Conservation (phyloP, 352 stramenopile genomes). For the Phytophthora tentaculata region DNA sequence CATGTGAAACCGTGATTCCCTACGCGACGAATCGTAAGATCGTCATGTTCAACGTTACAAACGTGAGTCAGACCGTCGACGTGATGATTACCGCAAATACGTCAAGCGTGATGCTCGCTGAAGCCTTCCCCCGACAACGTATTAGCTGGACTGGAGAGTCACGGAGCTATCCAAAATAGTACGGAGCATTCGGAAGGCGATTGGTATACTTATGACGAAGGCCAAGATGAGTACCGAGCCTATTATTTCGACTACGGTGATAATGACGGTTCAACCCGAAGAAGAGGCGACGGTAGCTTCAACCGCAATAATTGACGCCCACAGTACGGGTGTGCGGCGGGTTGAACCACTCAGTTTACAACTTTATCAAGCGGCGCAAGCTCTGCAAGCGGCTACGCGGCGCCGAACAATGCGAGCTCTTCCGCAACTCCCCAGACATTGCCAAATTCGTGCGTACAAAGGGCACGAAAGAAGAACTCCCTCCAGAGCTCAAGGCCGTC, state of each 20-base stretch:
- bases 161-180: background rate
- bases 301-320: background rate
- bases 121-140: background rate
- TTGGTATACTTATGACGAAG: background rate
- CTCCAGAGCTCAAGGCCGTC: background rate
- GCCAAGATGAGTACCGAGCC: background rate
- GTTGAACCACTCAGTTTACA: background rate
- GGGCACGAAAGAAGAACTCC: background rate
- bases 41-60: background rate
- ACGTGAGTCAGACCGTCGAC: background rate
- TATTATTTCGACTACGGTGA: background rate
- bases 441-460: conserved; percentile 3
- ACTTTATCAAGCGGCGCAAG: background rate
- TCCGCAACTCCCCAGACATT: background rate
- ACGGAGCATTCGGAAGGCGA: background rate
- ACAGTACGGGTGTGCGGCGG: conserved; percentile 7
- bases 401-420: conserved; percentile 2
- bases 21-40: background rate
- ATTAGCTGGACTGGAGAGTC: background rate
- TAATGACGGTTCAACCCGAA: background rate
- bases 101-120: background rate
- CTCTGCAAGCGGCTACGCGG: background rate
- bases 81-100: background rate
- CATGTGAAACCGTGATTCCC: background rate
- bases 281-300: background rate